Evolutionary conservation across 2,329 filamentous ascomycete species (phyloP).

Genomic region (Claviceps paspali): DNA sequence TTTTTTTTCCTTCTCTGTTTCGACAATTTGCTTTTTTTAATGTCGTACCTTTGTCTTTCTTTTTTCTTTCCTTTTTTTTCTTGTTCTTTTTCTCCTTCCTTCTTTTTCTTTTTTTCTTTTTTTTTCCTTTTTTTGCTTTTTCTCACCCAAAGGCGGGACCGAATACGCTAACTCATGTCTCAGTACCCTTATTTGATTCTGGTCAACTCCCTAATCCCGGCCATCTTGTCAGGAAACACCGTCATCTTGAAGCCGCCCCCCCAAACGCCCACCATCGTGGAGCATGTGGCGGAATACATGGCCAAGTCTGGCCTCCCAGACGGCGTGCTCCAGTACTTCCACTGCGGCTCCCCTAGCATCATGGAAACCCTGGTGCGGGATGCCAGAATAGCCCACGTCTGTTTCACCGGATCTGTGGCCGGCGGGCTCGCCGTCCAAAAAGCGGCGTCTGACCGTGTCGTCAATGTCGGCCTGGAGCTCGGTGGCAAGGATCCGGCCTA

Average conservation of each 20-base stretch:
- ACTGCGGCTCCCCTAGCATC: constrained; percentile 62
- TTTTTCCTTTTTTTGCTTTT: not conserved
- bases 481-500: constrained; percentile 94
- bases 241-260: constrained; percentile 92
- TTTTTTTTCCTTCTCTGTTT: too few relatives aligned
- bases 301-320: constrained; percentile 63
- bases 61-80: too few relatives aligned
- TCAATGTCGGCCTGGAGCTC: constrained; percentile 78
- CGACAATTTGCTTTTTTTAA: too few relatives aligned
- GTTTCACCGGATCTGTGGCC: constrained; percentile 87
- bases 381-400: constrained; percentile 64
- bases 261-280: constrained; percentile 82
- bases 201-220: constrained; percentile 82
- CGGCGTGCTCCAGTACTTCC: constrained; percentile 82
- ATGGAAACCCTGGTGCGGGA: constrained; percentile 69
- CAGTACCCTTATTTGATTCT: constrained; percentile 92
- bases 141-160: not conserved
- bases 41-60: too few relatives aligned
- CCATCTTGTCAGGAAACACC: constrained; percentile 77
- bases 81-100: not conserved
- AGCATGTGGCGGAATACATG: constrained; percentile 68
- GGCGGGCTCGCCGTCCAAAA: constrained; percentile 76
- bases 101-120: not conserved
- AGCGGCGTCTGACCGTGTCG: constrained; percentile 68
- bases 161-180: constrained; percentile 3